Base-by-base conservation (phyloP, 1,139 yeast species). In the Scheffersomyces illinoinensis region DNA sequence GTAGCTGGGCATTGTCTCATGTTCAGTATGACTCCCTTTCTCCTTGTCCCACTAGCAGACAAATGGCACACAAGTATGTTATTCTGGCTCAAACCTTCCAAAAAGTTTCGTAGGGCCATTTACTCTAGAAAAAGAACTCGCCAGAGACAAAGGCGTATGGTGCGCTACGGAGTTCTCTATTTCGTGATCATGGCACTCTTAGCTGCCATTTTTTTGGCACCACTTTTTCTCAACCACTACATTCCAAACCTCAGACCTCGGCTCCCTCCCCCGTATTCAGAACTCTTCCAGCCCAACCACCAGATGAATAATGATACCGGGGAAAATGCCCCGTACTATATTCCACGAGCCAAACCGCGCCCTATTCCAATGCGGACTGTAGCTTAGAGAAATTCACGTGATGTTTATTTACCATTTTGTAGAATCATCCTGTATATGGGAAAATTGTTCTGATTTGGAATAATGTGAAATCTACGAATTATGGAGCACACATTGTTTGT, bases 301-400 rank as follows among this genome's bases (percentile, higher is more conserved):
- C 90, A 86, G 66, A 75, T 80, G 54, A 85, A 86, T 61, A 86
- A 87, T 66, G 91, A 87, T 66, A 87, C 91, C 0, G 91, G 90
- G 0, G 73, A 74, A 0, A 70, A 73, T 43, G 76, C 76, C 4
- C 76, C 76, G 2, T 19, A 53, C 1, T 50, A 53, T 33, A 61
- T 73, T n/a, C 59, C 64, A 12, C 53, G 70, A 55, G 66, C 56
- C 1, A 62, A 59, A 39, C 76, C 75, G 1, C 66, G 59, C 33
- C 8, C 51, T 1, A 53, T 52, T 17, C 49, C 62, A 6, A 56
- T 63, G 63, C 55, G 50, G 46, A 54, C 53, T 17, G 33, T 54
- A 21, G 14, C 43, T 43, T 50, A 48, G 50, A 33, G n/a, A 43
- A 12, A 8, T 21, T 48, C 54, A 39, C 52, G 57, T 55, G 57